Base-by-base conservation (phyloP, 805 yeast species). In the Tetrapisispora arboricola region DNA sequence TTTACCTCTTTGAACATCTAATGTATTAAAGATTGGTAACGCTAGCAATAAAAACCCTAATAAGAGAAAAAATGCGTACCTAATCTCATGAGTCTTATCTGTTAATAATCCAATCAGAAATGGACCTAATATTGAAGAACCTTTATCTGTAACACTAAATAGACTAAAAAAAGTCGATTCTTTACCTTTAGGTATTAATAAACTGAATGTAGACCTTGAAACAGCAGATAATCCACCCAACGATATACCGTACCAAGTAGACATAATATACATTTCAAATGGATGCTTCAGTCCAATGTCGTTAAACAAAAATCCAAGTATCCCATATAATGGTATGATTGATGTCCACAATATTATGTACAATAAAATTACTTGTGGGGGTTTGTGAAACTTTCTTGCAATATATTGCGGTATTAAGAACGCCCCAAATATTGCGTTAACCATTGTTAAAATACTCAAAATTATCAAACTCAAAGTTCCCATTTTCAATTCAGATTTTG, bases 131-230 rank as follows among this genome's bases (percentile, higher is more conserved):
- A 83, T 73, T 0, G 85, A 77, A 4, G 85, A 78, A 3, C 92
- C 90, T 53, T 84, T 83, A 58, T 83, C 92, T 1, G 94, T 84
- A 30, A 83, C 76, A 31, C 84, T 73, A 58, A 78, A 84, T 32
- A 83, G 63, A 12, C 90, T 80, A 60, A 84, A 83, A 54, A 82
- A 83, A 6, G 80, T 75, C 3, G 81, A 75, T 53, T 84, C 94
- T 49, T 74, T 76, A 6, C 92, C 92, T 35, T 64, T 68, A 16
- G 94, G 94, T 33, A 83, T 80, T 40, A 83, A 68, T 53, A 80
- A 57, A 25, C 84, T 71, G 56, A 76, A 83, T 4, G 80, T 64
- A 1, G 87, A 77, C 36, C 92, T 67, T 21, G 86, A 73, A 1
- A 79, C 67, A 0, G 90, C 79, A 8, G 82, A 71, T 19, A 84